Percentiles rank a stretch among this genome's conserved stretches.
Conservation (phyloP, 1,284 basidiomycete genomes). For the Cryptococcus wingfieldii region DNA sequence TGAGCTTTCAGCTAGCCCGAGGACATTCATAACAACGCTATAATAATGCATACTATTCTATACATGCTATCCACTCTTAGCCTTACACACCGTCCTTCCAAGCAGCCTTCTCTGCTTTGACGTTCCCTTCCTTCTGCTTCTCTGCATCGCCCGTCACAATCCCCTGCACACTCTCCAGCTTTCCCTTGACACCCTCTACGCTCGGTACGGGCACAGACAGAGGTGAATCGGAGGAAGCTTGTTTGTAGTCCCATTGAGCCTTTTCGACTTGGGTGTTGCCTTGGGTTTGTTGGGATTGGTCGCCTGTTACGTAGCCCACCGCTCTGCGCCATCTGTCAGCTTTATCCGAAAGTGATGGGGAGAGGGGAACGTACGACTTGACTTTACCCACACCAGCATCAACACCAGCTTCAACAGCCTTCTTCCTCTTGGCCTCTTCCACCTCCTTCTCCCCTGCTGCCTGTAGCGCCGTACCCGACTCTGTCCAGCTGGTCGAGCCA, state of each 20-base stretch:
- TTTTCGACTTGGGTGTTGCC: slow-evolving; percentile 45
- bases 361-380: slow-evolving; percentile 36
- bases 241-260: slow-evolving; percentile 42
- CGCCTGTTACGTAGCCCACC: slow-evolving; percentile 42
- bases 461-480: slow-evolving; percentile 31
- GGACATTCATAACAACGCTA: background rate
- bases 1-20: background rate
- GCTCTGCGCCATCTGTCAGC: slow-evolving; percentile 21
- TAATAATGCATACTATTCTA: background rate
- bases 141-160: slow-evolving; percentile 42
- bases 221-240: slow-evolving; percentile 22
- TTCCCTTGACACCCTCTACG: slow-evolving; percentile 37
- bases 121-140: slow-evolving; percentile 47
- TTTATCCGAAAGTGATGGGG: background rate
- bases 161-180: slow-evolving; percentile 41
- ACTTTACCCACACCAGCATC: slow-evolving; percentile 40
- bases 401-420: slow-evolving; percentile 33
- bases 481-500: slow-evolving; percentile 27
- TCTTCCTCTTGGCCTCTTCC: slow-evolving; percentile 35
- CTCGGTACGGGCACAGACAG: slow-evolving; percentile 23
- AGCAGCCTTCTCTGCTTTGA: slow-evolving; percentile 40
- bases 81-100: slow-evolving; percentile 38
- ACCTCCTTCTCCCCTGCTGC: slow-evolving; percentile 36
- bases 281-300: slow-evolving; percentile 37
- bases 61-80: background rate